Evolutionary conservation across 139 green algal species (phyloP).

Genomic region (Eudorina sp.): DNA sequence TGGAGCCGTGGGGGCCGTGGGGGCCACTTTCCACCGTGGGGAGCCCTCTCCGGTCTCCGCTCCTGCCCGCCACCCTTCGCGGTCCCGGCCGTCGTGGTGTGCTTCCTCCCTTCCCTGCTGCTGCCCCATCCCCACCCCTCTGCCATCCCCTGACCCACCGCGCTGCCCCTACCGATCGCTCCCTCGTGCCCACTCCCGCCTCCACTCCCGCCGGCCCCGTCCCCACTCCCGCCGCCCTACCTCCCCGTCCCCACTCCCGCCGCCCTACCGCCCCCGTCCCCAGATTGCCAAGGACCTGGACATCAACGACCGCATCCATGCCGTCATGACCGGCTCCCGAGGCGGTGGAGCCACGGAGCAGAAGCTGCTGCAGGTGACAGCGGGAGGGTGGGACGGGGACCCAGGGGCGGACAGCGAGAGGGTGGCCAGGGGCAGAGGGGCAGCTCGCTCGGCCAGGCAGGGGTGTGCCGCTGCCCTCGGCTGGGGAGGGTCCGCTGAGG

Average conservation of each 20-base stretch:
- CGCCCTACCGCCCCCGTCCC: not conserved
- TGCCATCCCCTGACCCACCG: not conserved
- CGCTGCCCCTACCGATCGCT: not conserved
- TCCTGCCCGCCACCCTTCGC: too few species aligned
- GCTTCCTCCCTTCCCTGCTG: too few species aligned
- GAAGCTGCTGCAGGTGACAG: slow-evolving; percentile 50
- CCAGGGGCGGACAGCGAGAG: not conserved
- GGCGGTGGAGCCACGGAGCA: slow-evolving; percentile 25
- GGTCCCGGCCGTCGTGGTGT: too few species aligned
- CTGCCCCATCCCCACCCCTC: not conserved
- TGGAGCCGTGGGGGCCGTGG: too few species aligned
- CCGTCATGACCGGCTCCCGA: slow-evolving; percentile 5
- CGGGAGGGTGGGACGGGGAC: too few species aligned
- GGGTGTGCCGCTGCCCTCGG: too few species aligned
- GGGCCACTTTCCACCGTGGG: too few species aligned
- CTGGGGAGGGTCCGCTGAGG: too few species aligned
- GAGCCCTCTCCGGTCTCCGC: too few species aligned
- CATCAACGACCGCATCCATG: slow-evolving; percentile 46
- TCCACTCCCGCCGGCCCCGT: not conserved
- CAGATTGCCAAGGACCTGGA: slow-evolving; percentile 49
- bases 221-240: not conserved
- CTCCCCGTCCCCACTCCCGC: not conserved
- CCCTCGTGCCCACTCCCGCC: too few species aligned
- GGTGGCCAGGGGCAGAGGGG: too few species aligned
- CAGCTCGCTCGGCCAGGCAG: too few species aligned